phyloP scores from a whole-genome alignment of 495 filamentous ascomycete genomes.

The Xeromyces bisporus region DNA sequence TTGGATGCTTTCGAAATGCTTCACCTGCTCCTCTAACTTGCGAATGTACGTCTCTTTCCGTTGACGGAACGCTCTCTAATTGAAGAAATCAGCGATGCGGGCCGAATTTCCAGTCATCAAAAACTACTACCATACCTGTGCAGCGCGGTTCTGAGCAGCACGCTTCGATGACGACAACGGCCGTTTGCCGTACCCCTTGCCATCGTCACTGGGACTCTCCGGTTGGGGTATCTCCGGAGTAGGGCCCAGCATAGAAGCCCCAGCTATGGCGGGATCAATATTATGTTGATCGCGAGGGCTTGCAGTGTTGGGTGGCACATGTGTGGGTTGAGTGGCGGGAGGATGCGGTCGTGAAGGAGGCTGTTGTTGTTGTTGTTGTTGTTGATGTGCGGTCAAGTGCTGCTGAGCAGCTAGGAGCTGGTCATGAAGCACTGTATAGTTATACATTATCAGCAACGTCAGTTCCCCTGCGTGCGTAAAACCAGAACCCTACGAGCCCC shows the following conservation, averaged over 20 bases:
- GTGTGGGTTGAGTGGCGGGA: slow-evolving; percentile 24
- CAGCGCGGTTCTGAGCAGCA: slow-evolving; percentile 90
- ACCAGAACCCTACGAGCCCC: no score
- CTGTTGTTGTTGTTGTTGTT: slow-evolving; percentile 21
- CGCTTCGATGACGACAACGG: slow-evolving; percentile 90
- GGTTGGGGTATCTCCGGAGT: slow-evolving; percentile 22
- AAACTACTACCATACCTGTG: slow-evolving; percentile 50
- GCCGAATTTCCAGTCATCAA: background rate
- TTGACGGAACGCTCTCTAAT: slow-evolving; percentile 86
- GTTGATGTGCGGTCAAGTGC: slow-evolving; percentile 22
- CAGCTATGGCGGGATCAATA: slow-evolving; percentile 37
- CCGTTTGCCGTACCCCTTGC: slow-evolving; percentile 50
- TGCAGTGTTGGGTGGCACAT: slow-evolving; percentile 24
- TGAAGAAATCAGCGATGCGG: slow-evolving; percentile 4
- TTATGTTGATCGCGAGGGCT: slow-evolving; percentile 33
- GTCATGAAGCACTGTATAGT: slow-evolving; percentile 34
- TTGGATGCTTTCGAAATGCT: slow-evolving; percentile 52
- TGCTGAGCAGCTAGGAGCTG: slow-evolving; percentile 35
- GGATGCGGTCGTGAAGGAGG: no score
- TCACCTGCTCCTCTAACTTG: slow-evolving; percentile 81
- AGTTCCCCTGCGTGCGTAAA: no score
- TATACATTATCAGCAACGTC: no score
- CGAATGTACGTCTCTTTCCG: slow-evolving; percentile 97
- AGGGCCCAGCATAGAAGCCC: slow-evolving; percentile 22
- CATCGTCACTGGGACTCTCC: slow-evolving; percentile 20